phyloP scores from a whole-genome alignment of 768 basidiomycete genomes.

The Tylopilus subfusipes region DNA sequence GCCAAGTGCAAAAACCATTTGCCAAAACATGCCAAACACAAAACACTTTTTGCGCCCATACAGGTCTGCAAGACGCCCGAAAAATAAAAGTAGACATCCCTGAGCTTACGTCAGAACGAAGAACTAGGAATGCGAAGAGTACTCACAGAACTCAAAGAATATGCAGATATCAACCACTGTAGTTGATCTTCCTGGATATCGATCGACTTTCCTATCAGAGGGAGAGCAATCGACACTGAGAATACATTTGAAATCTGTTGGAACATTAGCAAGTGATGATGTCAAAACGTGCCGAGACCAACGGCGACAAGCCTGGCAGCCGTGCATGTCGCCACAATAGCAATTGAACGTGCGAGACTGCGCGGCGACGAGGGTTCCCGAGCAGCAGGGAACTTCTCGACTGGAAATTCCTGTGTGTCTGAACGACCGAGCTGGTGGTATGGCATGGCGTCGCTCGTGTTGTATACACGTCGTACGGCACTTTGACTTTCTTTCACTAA shows the following conservation, averaged over 20 bases:
- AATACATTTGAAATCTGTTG: slow-evolving; percentile 35
- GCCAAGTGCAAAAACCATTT: slow-evolving; percentile 56
- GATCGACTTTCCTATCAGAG: slow-evolving; percentile 49
- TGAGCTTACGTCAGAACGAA: slow-evolving; percentile 26
- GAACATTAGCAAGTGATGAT: neutral
- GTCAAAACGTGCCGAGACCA: neutral
- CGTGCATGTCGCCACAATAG: slow-evolving; percentile 37
- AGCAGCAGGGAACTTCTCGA: neutral
- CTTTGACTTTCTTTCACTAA: neutral
- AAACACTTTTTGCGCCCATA: slow-evolving; percentile 72
- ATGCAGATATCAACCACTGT: slow-evolving; percentile 68
- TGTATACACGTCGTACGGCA: slow-evolving; percentile 3
- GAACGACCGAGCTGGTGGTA: slow-evolving; percentile 8
- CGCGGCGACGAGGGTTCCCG: slow-evolving; percentile 6
- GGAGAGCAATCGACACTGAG: slow-evolving; percentile 48
- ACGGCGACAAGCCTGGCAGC: slow-evolving; percentile 39
- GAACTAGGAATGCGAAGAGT: neutral
- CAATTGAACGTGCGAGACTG: slow-evolving; percentile 24
- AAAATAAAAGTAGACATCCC: slow-evolving; percentile 76
- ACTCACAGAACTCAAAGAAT: slow-evolving; percentile 62
- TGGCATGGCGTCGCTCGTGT: slow-evolving; percentile 2
- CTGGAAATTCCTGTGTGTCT: neutral
- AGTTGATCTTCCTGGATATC: slow-evolving; percentile 48
- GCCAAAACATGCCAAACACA: slow-evolving; percentile 51
- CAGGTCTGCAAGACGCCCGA: slow-evolving; percentile 76